These are phyloP conservation scores for Aureobasidium musti DNA, from an alignment of 2,329 filamentous ascomycete genomes.

Conservation along the genomic window DNA sequence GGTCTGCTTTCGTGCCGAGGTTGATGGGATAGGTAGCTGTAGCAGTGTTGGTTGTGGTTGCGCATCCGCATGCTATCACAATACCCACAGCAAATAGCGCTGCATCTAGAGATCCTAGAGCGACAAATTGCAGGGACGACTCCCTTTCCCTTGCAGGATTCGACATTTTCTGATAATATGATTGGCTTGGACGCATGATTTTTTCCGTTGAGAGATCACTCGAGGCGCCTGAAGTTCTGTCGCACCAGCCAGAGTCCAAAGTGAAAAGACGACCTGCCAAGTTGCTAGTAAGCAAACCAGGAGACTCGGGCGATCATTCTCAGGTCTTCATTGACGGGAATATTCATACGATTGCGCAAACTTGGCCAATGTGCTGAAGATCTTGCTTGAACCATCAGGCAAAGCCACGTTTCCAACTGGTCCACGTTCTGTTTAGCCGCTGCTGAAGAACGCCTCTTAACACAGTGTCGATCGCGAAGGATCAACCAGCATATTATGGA, in stretches of 20 bases:
- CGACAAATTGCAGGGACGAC: background rate
- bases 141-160: slow-evolving; percentile 14
- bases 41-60: background rate
- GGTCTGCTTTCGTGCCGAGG: background rate
- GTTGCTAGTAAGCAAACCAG: background rate
- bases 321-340: slow-evolving; percentile 20
- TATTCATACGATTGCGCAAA: slow-evolving; percentile 18
- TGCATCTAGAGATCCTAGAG: slow-evolving; percentile 21
- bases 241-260: slow-evolving; percentile 18
- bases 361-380: slow-evolving; percentile 19
- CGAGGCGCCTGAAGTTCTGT: slow-evolving; percentile 9
- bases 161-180: slow-evolving; percentile 17
- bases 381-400: slow-evolving; percentile 16
- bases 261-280: slow-evolving; percentile 1
- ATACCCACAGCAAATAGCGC: slow-evolving; percentile 21
- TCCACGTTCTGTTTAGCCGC: slow-evolving; percentile 24
- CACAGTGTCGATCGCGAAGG: slow-evolving; percentile 7
- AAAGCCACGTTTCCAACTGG: slow-evolving; percentile 27
- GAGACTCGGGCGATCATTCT: slow-evolving; percentile 13
- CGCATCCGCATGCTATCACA: slow-evolving; percentile 13
- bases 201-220: slow-evolving; percentile 19
- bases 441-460: slow-evolving; percentile 19
- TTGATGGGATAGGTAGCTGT: background rate
- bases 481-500: slow-evolving; percentile 10
- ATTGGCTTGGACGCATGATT: slow-evolving; percentile 21